These are phyloP conservation scores for Colletotrichum sp. DNA, from an alignment of 2,329 filamentous ascomycete species.

Conservation along the genomic window DNA sequence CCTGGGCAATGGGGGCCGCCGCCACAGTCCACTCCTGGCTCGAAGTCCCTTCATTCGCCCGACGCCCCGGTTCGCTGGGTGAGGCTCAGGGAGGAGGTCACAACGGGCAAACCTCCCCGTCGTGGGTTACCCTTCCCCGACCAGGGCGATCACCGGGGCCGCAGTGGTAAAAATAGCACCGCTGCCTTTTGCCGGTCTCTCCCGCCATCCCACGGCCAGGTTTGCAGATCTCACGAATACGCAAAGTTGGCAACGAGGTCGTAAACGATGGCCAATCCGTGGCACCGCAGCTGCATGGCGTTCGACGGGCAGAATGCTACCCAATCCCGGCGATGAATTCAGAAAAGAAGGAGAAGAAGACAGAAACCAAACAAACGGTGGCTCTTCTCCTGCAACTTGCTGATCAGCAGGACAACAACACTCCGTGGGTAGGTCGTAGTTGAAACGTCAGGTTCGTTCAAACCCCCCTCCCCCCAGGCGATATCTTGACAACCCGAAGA, in stretches of 20 bases:
- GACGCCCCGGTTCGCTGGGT: constrained; percentile 7
- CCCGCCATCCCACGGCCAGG: background rate
- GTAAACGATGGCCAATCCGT: background rate
- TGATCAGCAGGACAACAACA: background rate
- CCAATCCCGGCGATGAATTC: background rate
- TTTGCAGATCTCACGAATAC: background rate
- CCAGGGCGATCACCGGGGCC: constrained; percentile 12
- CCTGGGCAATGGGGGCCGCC: background rate
- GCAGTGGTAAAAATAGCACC: constrained; percentile 18
- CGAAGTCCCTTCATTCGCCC: background rate
- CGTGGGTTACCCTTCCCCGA: background rate
- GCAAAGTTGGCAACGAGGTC: background rate
- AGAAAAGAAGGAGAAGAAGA: background rate
- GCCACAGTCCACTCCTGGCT: background rate
- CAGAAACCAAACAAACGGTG: background rate
- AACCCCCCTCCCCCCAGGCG: background rate
- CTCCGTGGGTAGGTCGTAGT: background rate
- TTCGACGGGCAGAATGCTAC: background rate
- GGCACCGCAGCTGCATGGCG: background rate
- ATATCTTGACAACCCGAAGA: background rate
- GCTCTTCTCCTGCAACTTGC: background rate
- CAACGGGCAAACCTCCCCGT: constrained; percentile 7
- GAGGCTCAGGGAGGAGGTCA: constrained; percentile 37
- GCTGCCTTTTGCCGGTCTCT: background rate
- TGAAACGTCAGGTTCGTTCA: background rate